Base-by-base conservation (phyloP, 192 early-diverging fungal genomes). In the Backusella parvicylindrica region DNA sequence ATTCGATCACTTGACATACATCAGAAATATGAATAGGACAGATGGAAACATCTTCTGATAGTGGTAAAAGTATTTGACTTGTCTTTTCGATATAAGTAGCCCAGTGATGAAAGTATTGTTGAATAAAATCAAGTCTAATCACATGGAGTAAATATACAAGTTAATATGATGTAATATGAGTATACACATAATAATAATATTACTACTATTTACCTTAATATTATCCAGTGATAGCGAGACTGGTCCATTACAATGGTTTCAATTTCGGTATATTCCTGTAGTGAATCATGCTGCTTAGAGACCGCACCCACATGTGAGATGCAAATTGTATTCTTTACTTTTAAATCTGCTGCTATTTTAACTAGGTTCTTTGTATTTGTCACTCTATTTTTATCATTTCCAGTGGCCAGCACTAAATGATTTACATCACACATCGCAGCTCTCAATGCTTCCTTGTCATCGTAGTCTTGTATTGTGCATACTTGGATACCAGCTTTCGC, bases 41-140 rank as follows among this genome's bases (percentile, higher is more conserved):
- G 2, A 81, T 56, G 0, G 73, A 50, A 1, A 63, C 65, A 41
- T 60, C 37, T 26, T 28, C 71, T 16, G 31, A 37, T 4, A 81
- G 60, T 23, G 75, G 75, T 16, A 81, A 53, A 30, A 75, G 32
- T 16, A 81, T 38, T 31, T 33, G n/a, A 12, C 68, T 65, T 32
- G 76, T 16, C 63, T 64, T 69, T 60, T 81, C 79, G 21, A 73
- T 43, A 49, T 70, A 70, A 6, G 21, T 37, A 15, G 79, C 36
- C 79, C 75, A 77, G 1, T 77, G 47, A 64, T 81, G 79, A 21
- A 81, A 77, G 26, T 70, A 43, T 74, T 81, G 79, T 18, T 76
- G 75, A 1, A 81, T 60, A 63, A 75, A 81, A 36, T 81, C 79
- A 47, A 67, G 56, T 60, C 79, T 81, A 65, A 60, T 49, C n/a